A percentile compares a stretch with the other conserved stretches of the same genome.
Evolutionary conservation across 2,329 filamentous ascomycete genomes (phyloP).

Genomic region (Colletotrichum higginsianum): DNA sequence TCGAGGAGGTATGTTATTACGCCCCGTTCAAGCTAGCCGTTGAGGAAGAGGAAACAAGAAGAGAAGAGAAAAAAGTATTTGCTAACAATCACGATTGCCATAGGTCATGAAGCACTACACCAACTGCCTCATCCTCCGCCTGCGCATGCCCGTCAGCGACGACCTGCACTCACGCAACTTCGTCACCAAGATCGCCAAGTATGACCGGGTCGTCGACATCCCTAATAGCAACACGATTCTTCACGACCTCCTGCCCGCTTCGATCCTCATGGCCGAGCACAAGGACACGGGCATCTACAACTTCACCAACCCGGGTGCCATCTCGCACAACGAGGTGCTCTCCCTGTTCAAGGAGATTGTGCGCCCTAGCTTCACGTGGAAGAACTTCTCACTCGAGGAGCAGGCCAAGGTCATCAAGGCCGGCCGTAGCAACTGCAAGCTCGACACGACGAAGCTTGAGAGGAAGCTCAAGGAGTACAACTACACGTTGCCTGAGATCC

Average conservation of each 20-base stretch:
- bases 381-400: slow-evolving; percentile 77
- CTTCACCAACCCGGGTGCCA: slow-evolving; percentile 79
- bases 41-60: too few relatives aligned
- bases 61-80: not conserved
- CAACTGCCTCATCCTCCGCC: slow-evolving; percentile 74
- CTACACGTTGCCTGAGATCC: slow-evolving; percentile 72
- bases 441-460: slow-evolving; percentile 74
- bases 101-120: slow-evolving; percentile 74
- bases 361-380: slow-evolving; percentile 72
- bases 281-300: slow-evolving; percentile 76
- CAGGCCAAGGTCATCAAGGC: slow-evolving; percentile 78
- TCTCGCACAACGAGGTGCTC: slow-evolving; percentile 80
- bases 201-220: slow-evolving; percentile 76
- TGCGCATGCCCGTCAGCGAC: slow-evolving; percentile 79
- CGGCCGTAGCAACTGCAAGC: slow-evolving; percentile 75
- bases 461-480: slow-evolving; percentile 72
- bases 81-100: slow-evolving; percentile 7
- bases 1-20: slow-evolving; percentile 68
- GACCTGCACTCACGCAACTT: slow-evolving; percentile 78
- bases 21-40: not conserved
- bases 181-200: slow-evolving; percentile 78
- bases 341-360: slow-evolving; percentile 74
- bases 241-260: slow-evolving; percentile 73
- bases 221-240: slow-evolving; percentile 79
- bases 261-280: slow-evolving; percentile 73